phyloP scores from a whole-genome alignment of 1,284 basidiomycete genomes.

The Clitocybe nebularis region DNA sequence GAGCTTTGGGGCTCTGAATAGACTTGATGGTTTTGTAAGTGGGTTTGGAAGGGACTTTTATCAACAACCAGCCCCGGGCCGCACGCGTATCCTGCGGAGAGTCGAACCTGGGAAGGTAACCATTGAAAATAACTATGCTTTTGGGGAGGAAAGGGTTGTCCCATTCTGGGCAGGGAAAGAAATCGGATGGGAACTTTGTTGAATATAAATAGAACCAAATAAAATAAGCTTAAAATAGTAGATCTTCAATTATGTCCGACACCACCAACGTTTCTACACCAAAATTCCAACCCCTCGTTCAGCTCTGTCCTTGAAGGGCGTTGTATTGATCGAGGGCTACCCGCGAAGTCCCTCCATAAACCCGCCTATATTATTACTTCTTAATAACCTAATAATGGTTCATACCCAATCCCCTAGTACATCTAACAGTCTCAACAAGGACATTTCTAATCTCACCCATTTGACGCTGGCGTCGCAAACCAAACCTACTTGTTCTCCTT shows the following conservation, averaged over 20 bases:
- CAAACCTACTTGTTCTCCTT: constrained; percentile 19
- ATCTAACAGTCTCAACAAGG: constrained; percentile 10
- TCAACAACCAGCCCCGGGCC: constrained; percentile 31
- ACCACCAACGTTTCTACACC: too few species aligned
- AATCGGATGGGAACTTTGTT: constrained; percentile 79
- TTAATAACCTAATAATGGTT: constrained; percentile 7
- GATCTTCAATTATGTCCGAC: too few species aligned
- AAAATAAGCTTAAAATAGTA: too few species aligned
- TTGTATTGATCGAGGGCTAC: not conserved
- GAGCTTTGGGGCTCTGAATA: constrained; percentile 80
- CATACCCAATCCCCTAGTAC: constrained; percentile 14
- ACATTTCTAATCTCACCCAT: constrained; percentile 14
- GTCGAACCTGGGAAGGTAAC: constrained; percentile 31
- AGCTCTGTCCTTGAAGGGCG: constrained; percentile 16
- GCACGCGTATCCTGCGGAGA: constrained; percentile 32
- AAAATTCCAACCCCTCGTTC: too few species aligned
- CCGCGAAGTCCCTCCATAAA: too few species aligned
- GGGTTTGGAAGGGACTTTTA: constrained; percentile 82
- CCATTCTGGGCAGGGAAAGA: constrained; percentile 92
- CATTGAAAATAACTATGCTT: constrained; percentile 49
- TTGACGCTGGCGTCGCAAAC: constrained; percentile 28
- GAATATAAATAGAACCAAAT: constrained; percentile 11
- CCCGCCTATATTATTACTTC: too few species aligned
- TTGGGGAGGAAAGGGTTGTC: constrained; percentile 61
- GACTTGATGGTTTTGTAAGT: constrained; percentile 77